Evolutionary conservation across 83 land plant species (phyloP).

Genomic region (Diphasiastrum complanatum): DNA sequence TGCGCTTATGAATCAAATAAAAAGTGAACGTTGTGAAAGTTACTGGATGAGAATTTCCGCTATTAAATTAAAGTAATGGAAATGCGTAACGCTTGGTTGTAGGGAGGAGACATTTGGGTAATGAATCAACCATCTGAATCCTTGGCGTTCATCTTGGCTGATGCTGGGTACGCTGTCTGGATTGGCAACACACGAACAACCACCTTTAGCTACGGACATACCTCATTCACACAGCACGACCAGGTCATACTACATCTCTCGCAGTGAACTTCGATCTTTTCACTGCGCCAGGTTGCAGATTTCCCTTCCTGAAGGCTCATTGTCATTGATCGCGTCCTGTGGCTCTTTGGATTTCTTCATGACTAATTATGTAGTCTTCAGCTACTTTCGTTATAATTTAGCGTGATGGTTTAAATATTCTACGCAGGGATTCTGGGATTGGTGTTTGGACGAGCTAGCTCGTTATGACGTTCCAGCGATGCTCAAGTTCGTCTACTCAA

Average conservation of each 20-base stretch:
- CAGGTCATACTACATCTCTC: neutral
- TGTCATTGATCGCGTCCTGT: neutral
- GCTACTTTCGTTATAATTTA: too few species aligned
- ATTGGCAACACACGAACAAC: conserved; percentile 20
- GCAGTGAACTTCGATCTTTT: neutral
- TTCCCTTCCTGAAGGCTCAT: neutral
- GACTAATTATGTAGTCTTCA: too few species aligned
- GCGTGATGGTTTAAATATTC: too few species aligned
- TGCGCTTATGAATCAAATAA: neutral
- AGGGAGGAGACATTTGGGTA: conserved; percentile 25
- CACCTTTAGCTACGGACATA: conserved; percentile 20
- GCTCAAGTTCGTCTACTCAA: neutral
- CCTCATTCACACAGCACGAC: neutral
- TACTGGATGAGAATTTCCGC: neutral
- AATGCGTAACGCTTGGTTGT: neutral
- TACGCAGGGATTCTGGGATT: conserved; percentile 20
- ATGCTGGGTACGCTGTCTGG: conserved; percentile 21
- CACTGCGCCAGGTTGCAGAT: neutral
- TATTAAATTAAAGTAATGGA: neutral
- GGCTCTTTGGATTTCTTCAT: too few species aligned
- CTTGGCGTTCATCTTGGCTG: conserved; percentile 15
- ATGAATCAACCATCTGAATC: conserved; percentile 16
- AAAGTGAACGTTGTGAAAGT: neutral
- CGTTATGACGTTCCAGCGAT: conserved; percentile 15
- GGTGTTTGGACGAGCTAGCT: conserved; percentile 19